Base-by-base conservation (phyloP, 257 asterid species). In the Agastache rugosa region DNA sequence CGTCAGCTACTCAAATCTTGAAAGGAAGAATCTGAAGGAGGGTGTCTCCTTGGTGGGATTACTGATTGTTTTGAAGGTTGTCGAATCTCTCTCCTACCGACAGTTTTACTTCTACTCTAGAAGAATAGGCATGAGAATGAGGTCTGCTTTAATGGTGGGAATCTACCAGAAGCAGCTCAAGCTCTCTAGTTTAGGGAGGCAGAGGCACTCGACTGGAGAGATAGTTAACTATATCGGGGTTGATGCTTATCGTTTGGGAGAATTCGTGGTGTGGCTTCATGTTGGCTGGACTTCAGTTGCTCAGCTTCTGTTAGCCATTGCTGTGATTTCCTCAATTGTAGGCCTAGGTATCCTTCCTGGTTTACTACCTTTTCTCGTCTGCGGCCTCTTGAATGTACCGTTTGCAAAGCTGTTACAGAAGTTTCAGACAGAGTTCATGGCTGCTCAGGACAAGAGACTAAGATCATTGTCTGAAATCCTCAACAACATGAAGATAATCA, bases 201-300 rank as follows among this genome's bases (percentile, higher is more conserved):
- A 31, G 64, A 80, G 84, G 44, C 89, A 91, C 71, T 87, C 97
- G 16, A 83, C 92, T 12, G 96, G 97, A 0, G 93, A 89, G 74
- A 73, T 91, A 59, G 93, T 85, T 45, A 91, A 87, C 63, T 91
- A 91, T 27, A 89, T 91, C 7, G 88, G 92, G 1, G 88, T 91
- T 23, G 97, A 91, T 59, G 91, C 96, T 45, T 91, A 89, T 53
- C 77, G 97, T 39, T 86, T 89, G 93, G 93, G 97, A 51, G 97
- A 91, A 11, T 85, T 79, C 56, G 88, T 82, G 2, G 74, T 89
- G 90, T 87, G 93, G 96, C 70, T 83, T 20, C 88, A 91, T 16
- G 1, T 82, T 0, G 82, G 78, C 25, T 91, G 96, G 97, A 73
- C 69, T 73, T 87, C 81, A 0, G 64, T 72, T 1, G 64, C 86